Conservation (phyloP, 2,329 filamentous ascomycete species). For the Neonectria punicea region DNA sequence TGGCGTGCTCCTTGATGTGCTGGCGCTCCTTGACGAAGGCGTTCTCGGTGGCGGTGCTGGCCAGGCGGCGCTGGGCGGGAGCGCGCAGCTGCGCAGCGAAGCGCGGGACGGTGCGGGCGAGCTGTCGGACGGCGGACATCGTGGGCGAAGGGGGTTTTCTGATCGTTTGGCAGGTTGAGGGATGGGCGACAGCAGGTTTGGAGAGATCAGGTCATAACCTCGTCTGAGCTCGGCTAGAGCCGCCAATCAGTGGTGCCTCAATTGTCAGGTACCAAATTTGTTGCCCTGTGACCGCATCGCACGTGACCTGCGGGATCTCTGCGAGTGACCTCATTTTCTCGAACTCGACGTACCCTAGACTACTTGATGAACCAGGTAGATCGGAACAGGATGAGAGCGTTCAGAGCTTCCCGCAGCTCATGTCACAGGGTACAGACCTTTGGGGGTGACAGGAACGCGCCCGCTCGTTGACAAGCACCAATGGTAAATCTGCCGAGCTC, state of each 20-base stretch:
- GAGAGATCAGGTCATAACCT: slow-evolving; percentile 47
- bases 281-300: slow-evolving; percentile 23
- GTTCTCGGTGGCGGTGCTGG: slow-evolving; percentile 82
- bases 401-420: too few species aligned
- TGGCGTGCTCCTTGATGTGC: slow-evolving; percentile 91
- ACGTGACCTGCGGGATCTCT: slow-evolving; percentile 40
- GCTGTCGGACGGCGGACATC: slow-evolving; percentile 74
- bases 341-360: too few species aligned
- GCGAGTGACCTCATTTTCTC: too few species aligned
- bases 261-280: slow-evolving; percentile 42
- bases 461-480: too few species aligned
- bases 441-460: too few species aligned
- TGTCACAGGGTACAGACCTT: too few species aligned
- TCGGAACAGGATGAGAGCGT: too few species aligned
- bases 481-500: too few species aligned
- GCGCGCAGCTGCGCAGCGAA: slow-evolving; percentile 68
- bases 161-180: slow-evolving; percentile 39
- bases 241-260: slow-evolving; percentile 46
- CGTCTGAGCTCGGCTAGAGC: slow-evolving; percentile 48
- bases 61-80: slow-evolving; percentile 76
- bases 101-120: slow-evolving; percentile 72
- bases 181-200: slow-evolving; percentile 38
- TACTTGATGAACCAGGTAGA: too few species aligned
- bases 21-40: slow-evolving; percentile 92
- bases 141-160: slow-evolving; percentile 44